Percentiles rank a stretch among this genome's conserved stretches.
Evolutionary conservation across 2,329 filamentous ascomycete genomes (phyloP).

Genomic region (Pseudonectria foliicola): DNA sequence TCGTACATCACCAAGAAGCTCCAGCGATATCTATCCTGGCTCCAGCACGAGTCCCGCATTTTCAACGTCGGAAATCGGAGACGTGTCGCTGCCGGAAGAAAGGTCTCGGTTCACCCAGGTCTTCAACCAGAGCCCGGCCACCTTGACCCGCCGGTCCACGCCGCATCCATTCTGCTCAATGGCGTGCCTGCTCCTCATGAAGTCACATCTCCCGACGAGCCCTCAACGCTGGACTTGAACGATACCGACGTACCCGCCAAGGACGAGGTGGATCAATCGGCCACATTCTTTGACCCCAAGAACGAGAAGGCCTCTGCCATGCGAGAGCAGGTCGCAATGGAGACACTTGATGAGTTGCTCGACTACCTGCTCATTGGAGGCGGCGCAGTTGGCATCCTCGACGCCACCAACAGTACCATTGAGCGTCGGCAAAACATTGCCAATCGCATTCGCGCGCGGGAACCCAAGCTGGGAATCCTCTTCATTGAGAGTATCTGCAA

Average conservation of each 20-base stretch:
- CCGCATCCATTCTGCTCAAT: constrained; percentile 52
- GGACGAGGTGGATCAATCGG: constrained; percentile 71
- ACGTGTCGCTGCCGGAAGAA: constrained; percentile 64
- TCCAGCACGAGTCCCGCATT: constrained; percentile 90
- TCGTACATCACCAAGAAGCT: constrained; percentile 99
- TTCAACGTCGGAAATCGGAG: constrained; percentile 96
- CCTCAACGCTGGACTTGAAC: constrained; percentile 31
- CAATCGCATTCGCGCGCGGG: constrained; percentile 71
- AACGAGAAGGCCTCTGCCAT: constrained; percentile 77
- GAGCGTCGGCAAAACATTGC: constrained; percentile 78
- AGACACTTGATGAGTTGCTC: constrained; percentile 84
- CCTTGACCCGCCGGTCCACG: constrained; percentile 41
- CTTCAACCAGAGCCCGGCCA: constrained; percentile 28
- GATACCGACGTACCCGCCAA: constrained; percentile 17
- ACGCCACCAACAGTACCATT: constrained; percentile 95
- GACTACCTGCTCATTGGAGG: constrained; percentile 78
- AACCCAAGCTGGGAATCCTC: constrained; percentile 82
- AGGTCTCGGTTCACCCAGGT: constrained; percentile 28
- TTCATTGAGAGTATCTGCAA: constrained; percentile 94
- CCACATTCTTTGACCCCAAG: constrained; percentile 86
- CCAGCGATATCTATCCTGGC: constrained; percentile 90
- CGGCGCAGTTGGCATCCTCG: constrained; percentile 88
- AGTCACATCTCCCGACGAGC: constrained; percentile 27
- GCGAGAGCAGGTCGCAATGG: constrained; percentile 84
- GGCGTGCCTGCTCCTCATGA: constrained; percentile 34